These are phyloP conservation scores for Aegilops bicornis DNA, from an alignment of 176 grass and related monocot species.

Conservation along the genomic window DNA sequence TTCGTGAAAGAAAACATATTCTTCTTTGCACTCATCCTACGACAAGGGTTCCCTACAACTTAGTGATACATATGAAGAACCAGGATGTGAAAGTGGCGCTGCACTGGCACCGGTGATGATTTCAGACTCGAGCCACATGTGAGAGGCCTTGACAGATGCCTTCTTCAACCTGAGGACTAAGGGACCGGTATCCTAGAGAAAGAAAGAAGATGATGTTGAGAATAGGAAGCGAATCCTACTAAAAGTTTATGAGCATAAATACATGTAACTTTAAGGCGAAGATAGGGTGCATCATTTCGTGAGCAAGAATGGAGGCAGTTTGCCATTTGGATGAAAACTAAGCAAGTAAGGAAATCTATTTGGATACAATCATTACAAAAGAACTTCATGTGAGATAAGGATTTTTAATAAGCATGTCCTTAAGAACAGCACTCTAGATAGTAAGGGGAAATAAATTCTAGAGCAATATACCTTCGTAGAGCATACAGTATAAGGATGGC, in stretches of 20 bases:
- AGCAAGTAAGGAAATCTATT: background rate
- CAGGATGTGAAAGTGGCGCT: conserved; percentile 30
- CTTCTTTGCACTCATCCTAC: too few relatives aligned
- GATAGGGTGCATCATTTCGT: conserved; percentile 96
- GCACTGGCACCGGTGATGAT: conserved; percentile 44
- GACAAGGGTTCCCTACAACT: too few relatives aligned
- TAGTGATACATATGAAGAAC: too few relatives aligned
- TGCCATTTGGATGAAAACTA: conserved; percentile 44
- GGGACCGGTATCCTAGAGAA: conserved; percentile 51
- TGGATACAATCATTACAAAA: background rate
- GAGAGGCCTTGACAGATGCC: conserved; percentile 83
- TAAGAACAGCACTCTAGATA: background rate
- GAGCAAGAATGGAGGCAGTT: conserved; percentile 80
- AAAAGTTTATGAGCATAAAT: background rate
- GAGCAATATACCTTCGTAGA: conserved; percentile 63
- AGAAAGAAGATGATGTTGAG: background rate
- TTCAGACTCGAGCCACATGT: conserved; percentile 83
- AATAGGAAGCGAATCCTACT: background rate
- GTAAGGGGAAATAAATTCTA: background rate
- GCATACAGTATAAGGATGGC: background rate
- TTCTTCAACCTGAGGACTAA: conserved; percentile 75
- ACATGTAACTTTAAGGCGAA: conserved; percentile 73
- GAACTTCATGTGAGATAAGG: background rate
- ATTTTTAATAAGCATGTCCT: background rate
- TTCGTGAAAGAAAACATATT: too few relatives aligned